Percentiles rank a stretch among this genome's conserved stretches.
Evolutionary conservation across 1,284 basidiomycete species (phyloP).

Genomic region (Pulveroboletus sp.): DNA sequence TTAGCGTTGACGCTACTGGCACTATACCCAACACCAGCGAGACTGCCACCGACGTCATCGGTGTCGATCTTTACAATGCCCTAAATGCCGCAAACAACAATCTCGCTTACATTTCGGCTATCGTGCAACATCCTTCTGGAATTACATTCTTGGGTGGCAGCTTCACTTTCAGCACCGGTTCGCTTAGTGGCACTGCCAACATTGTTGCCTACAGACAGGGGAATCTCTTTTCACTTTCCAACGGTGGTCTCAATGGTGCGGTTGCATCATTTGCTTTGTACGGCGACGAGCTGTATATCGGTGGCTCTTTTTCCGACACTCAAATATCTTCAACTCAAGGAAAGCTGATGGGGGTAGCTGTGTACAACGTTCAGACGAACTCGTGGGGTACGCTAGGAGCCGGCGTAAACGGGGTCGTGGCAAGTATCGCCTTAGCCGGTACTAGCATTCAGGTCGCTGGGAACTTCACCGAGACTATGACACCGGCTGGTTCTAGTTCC

Average conservation of each 20-base stretch:
- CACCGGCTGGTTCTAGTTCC: slow-evolving; percentile 39
- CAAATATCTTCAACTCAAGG: slow-evolving; percentile 52
- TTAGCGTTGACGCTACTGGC: slow-evolving; percentile 55
- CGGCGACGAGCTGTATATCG: slow-evolving; percentile 74
- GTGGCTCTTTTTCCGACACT: slow-evolving; percentile 83
- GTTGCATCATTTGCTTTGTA: slow-evolving; percentile 67
- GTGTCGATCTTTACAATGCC: slow-evolving; percentile 57
- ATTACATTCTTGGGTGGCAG: slow-evolving; percentile 76
- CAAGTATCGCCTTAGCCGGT: slow-evolving; percentile 54
- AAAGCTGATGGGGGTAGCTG: slow-evolving; percentile 64
- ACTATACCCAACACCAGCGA: slow-evolving; percentile 70
- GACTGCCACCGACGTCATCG: slow-evolving; percentile 67
- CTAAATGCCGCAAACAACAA: slow-evolving; percentile 47
- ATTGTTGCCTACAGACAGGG: slow-evolving; percentile 72
- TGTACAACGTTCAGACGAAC: slow-evolving; percentile 71
- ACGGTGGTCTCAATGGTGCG: slow-evolving; percentile 72
- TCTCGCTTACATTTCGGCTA: slow-evolving; percentile 49
- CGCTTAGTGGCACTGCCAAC: slow-evolving; percentile 63
- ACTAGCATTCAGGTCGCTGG: slow-evolving; percentile 69
- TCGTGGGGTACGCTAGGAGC: slow-evolving; percentile 72
- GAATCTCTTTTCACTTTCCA: slow-evolving; percentile 52
- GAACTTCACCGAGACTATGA: slow-evolving; percentile 65
- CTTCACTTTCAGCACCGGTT: slow-evolving; percentile 64
- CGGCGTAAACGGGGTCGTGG: slow-evolving; percentile 80
- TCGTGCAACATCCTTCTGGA: slow-evolving; percentile 66